Conservation (phyloP, 2,329 filamentous ascomycete genomes). For the Tricladium varicosporioides region DNA sequence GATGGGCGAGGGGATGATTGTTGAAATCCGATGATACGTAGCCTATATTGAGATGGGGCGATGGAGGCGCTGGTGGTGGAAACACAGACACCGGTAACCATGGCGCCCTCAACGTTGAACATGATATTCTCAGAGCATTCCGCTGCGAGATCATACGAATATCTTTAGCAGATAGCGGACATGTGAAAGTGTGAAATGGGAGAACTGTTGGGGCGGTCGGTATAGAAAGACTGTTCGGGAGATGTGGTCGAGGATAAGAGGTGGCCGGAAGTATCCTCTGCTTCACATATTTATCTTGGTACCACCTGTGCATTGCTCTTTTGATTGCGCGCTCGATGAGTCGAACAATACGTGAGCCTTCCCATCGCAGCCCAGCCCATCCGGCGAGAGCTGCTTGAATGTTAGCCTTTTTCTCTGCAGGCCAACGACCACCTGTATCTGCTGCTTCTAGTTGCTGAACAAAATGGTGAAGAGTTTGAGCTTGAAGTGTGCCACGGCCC, state of each 20-base stretch:
- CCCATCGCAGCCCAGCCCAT: conserved; percentile 79
- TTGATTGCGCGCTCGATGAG: conserved; percentile 83
- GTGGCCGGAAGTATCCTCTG: conserved; percentile 53
- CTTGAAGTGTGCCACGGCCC: conserved; percentile 71
- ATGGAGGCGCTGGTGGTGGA: conserved; percentile 79
- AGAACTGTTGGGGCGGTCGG: conserved; percentile 91
- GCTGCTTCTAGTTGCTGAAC: conserved; percentile 32
- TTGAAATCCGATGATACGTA: conserved; percentile 99
- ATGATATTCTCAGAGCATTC: conserved; percentile 90
- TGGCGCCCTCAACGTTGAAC: conserved; percentile 78
- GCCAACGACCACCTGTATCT: conserved; percentile 34
- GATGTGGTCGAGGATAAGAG: conserved; percentile 68
- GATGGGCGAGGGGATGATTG: conserved; percentile 91
- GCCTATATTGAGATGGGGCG: conserved; percentile 82
- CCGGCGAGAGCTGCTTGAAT: conserved; percentile 38
- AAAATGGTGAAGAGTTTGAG: conserved; percentile 47
- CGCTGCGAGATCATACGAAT: conserved; percentile 93
- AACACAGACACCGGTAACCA: conserved; percentile 85
- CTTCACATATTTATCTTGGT: conserved; percentile 73
- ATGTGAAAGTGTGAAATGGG: conserved; percentile 97
- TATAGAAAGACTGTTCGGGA: conserved; percentile 71
- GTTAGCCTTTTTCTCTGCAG: conserved; percentile 34
- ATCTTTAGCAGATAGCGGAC: conserved; percentile 84
- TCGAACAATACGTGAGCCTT: conserved; percentile 81
- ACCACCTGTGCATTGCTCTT: conserved; percentile 79